Base-by-base conservation (phyloP, 1,139 yeast genomes). In the Blastobotrys aristatus region DNA sequence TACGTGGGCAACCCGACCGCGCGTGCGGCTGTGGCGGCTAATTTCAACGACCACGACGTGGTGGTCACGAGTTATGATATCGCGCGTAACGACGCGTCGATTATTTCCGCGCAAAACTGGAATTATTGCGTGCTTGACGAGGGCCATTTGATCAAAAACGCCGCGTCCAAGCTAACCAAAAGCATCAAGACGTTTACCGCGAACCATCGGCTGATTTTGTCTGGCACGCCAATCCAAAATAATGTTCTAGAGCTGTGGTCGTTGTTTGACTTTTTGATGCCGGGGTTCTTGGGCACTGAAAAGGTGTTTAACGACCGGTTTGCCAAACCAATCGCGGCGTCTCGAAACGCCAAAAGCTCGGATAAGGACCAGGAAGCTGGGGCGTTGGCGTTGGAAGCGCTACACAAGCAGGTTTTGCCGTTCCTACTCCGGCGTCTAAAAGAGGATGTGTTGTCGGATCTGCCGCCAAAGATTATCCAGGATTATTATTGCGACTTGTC, bases 191-290 rank as follows among this genome's bases (percentile, higher is more conserved):
- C 75, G 53, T 71, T 92, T 26, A 73, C 75, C 50, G 95, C 98
- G 1, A 90, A 90, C 54, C 98, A 94, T 66, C 72, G 98, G 47
- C 75, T 94, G 54, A 84, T 94, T 35, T 73, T 94, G 50, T 86
- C 97, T 0, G 99, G 99, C 58, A 94, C 99, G 0, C 99, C 99
- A 22, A 92, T 94, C 59, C 99, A 94, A 66, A 94, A 94, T 62
- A 92, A 94, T 62, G 98, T 94, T 1, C 75, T 94, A 43, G 99
- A 94, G 64, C 71, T 94, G 52, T 94, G 98, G 98, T 92, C 98
- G 2, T 72, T 94, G 58, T 94, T 94, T 72, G 98, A 94, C 65
- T 94, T 89, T 65, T 74, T 94, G 65, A 94, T 94, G 98, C 99
- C 99, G 1, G 99, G 98, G 1, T 94, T 92, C 64, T 73, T 94